phyloP scores from a whole-genome alignment of 2,329 filamentous ascomycete species.

The Diaporthe eres region DNA sequence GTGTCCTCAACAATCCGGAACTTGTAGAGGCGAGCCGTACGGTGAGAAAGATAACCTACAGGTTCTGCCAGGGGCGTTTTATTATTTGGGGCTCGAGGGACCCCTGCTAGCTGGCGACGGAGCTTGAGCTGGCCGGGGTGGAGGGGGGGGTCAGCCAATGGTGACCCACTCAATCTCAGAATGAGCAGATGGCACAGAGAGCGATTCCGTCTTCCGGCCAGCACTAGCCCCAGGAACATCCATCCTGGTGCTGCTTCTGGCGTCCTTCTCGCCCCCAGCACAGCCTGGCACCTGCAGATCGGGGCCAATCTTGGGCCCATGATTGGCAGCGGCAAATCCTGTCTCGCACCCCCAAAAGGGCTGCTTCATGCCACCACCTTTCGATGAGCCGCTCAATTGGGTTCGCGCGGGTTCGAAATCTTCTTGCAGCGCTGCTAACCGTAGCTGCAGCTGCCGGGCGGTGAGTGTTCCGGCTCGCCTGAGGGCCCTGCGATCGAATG shows the following conservation, averaged over 20 bases:
- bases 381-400: constrained; percentile 33
- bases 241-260: constrained; percentile 11
- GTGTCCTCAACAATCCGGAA: constrained; percentile 21
- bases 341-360: not conserved
- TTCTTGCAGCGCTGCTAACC: not conserved
- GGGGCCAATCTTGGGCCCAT: constrained; percentile 21
- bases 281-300: constrained; percentile 33
- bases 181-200: constrained; percentile 53
- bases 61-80: constrained; percentile 36
- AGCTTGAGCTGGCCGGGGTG: constrained; percentile 14
- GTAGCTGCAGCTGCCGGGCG: constrained; percentile 19
- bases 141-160: constrained; percentile 34
- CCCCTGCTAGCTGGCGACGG: constrained; percentile 27
- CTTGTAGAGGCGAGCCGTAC: not conserved
- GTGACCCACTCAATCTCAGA: constrained; percentile 46
- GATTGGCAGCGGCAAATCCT: constrained; percentile 36
- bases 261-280: not conserved
- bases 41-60: constrained; percentile 1
- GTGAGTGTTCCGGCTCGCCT: constrained; percentile 27
- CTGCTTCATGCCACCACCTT: constrained; percentile 32
- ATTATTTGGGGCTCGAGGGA: constrained; percentile 29
- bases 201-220: constrained; percentile 52
- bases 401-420: constrained; percentile 11
- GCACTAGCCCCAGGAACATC: constrained; percentile 23
- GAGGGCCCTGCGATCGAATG: constrained; percentile 26